phyloP scores from a whole-genome alignment of 148 eudicot species.

The Persicaria tinctoria region DNA sequence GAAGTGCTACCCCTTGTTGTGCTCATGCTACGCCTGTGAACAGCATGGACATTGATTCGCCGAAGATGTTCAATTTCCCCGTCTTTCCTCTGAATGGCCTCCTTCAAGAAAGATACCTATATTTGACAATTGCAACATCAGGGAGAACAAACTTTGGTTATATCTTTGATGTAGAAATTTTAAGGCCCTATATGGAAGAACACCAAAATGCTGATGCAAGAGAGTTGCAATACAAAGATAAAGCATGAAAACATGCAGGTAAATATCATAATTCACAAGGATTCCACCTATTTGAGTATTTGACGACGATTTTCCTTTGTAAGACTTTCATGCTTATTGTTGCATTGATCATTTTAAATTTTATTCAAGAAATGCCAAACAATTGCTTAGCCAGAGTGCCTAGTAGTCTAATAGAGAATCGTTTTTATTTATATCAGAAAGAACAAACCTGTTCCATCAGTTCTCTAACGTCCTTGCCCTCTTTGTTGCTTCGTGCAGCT shows the following conservation, averaged over 20 bases:
- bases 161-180: background rate
- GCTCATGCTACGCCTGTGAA: constrained; percentile 36
- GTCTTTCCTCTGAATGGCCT: constrained; percentile 60
- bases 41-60: constrained; percentile 30
- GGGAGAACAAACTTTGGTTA: background rate
- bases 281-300: too few relatives aligned
- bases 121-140: constrained; percentile 1
- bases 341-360: background rate
- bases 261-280: background rate
- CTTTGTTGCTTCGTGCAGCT: constrained; percentile 82
- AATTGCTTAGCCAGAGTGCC: background rate
- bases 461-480: constrained; percentile 82
- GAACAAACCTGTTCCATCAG: constrained; percentile 83
- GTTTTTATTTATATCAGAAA: background rate
- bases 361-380: background rate
- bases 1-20: constrained; percentile 27
- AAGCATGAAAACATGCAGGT: background rate
- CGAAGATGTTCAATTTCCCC: constrained; percentile 67
- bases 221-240: background rate
- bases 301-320: too few relatives aligned
- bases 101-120: constrained; percentile 70
- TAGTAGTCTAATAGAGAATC: background rate
- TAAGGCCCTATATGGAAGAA: too few relatives aligned
- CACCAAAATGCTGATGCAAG: background rate
- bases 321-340: background rate